phyloP scores from a whole-genome alignment of 129 eudicot species.

The Flaveria robusta region DNA sequence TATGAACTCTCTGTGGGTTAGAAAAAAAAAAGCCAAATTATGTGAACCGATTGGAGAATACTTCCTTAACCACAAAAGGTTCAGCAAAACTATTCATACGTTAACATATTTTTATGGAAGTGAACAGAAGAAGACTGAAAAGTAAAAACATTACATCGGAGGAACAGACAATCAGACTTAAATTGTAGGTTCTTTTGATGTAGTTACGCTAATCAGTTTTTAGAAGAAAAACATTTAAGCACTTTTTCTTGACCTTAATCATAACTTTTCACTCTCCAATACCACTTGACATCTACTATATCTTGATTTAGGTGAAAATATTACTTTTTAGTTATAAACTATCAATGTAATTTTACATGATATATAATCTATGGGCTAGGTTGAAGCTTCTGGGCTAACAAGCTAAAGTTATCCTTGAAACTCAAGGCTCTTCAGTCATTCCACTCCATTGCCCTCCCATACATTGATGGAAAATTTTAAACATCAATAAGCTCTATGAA shows the following conservation, averaged over 20 bases:
- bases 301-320: too few relatives aligned
- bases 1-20: conserved; percentile 76
- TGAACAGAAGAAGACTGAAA: not conserved
- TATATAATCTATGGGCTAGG: too few relatives aligned
- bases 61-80: not conserved
- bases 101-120: conserved; percentile 1
- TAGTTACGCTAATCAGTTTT: not conserved
- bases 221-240: not conserved
- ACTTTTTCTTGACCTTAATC: not conserved
- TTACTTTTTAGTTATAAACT: too few relatives aligned
- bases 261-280: too few relatives aligned
- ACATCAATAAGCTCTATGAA: not conserved
- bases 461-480: too few relatives aligned
- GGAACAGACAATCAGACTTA: not conserved
- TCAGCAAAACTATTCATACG: not conserved
- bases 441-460: too few relatives aligned
- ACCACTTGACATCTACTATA: too few relatives aligned
- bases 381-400: too few relatives aligned
- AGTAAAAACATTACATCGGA: not conserved
- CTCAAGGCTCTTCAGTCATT: too few relatives aligned
- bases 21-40: not conserved
- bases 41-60: not conserved
- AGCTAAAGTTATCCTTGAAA: too few relatives aligned
- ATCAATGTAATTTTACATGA: too few relatives aligned
- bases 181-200: not conserved